phyloP scores from a whole-genome alignment of 441 rosid species.

The Macaranga tanarius region DNA sequence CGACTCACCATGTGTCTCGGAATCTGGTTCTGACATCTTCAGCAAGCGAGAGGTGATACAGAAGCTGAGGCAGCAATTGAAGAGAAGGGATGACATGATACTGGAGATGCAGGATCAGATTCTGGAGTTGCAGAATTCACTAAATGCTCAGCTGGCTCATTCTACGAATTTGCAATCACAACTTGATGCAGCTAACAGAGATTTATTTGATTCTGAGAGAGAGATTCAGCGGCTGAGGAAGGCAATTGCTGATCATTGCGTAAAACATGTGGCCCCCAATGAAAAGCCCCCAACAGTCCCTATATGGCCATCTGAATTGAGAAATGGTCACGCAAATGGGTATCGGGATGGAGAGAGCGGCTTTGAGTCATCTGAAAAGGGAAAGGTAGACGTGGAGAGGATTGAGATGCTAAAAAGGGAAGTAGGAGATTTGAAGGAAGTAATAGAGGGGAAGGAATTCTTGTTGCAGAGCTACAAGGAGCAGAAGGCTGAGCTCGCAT shows the following conservation, averaged over 20 bases:
- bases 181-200: conserved; percentile 70
- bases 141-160: conserved; percentile 56
- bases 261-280: conserved; percentile 39
- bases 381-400: conserved; percentile 48
- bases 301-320: conserved; percentile 48
- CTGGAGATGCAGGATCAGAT: conserved; percentile 98
- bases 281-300: conserved; percentile 45
- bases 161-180: conserved; percentile 73
- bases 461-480: conserved; percentile 80
- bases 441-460: conserved; percentile 86
- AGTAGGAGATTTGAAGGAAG: conserved; percentile 82
- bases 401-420: conserved; percentile 80
- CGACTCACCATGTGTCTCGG: conserved; percentile 94
- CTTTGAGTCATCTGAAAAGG: conserved; percentile 43
- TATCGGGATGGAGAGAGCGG: conserved; percentile 42
- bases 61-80: conserved; percentile 91
- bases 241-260: conserved; percentile 80
- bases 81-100: conserved; percentile 94
- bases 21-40: conserved; percentile 91
- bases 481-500: conserved; percentile 80
- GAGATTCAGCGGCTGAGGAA: conserved; percentile 88
- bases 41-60: conserved; percentile 93
- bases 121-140: conserved; percentile 68
- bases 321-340: conserved; percentile 67
- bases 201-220: conserved; percentile 75